These are phyloP conservation scores for Xanthoconium separans DNA, from an alignment of 1,284 basidiomycete genomes.

Conservation along the genomic window DNA sequence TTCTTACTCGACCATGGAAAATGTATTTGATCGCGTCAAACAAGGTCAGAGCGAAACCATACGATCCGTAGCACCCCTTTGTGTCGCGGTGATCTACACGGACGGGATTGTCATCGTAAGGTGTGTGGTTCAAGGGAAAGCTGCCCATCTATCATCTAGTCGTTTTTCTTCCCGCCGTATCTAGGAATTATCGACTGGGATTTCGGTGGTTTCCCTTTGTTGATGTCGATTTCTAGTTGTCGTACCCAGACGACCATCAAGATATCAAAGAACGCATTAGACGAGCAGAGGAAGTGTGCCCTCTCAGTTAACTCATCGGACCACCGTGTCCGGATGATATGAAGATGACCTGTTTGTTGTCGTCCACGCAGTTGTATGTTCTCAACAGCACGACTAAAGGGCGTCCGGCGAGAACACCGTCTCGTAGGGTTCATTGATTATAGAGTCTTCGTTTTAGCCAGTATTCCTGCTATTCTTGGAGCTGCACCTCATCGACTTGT, in stretches of 20 bases:
- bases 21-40: background rate
- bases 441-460: too few relatives aligned
- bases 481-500: too few relatives aligned
- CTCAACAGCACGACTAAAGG: too few relatives aligned
- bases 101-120: background rate
- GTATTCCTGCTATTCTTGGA: too few relatives aligned
- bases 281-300: background rate
- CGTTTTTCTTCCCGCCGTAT: background rate
- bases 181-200: background rate
- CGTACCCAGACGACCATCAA: background rate
- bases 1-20: background rate
- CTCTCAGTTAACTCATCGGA: background rate
- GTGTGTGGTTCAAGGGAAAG: background rate
- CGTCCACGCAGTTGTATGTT: background rate
- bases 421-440: too few relatives aligned
- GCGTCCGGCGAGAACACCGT: too few relatives aligned
- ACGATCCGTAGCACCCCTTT: background rate
- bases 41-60: background rate
- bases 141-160: background rate
- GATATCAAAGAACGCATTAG: background rate
- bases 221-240: background rate
- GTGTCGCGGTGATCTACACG: background rate
- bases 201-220: background rate
- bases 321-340: background rate
- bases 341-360: background rate